phyloP scores from a whole-genome alignment of 2,329 filamentous ascomycete genomes.

The Fusarium armeniacum region DNA sequence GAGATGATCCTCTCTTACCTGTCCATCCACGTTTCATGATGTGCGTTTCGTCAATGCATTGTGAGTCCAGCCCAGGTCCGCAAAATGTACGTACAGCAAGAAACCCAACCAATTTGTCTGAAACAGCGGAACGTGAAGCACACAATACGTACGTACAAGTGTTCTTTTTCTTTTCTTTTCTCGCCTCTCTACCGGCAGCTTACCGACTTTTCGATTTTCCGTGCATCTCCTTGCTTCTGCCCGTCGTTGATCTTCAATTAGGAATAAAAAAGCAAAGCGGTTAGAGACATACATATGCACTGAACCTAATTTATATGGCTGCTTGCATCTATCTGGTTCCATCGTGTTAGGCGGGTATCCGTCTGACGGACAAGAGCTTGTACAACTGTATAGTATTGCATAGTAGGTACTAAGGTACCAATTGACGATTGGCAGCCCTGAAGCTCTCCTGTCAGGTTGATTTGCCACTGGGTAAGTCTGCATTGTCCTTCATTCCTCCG shows the following conservation, averaged over 20 bases:
- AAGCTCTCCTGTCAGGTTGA: slow-evolving; percentile 5
- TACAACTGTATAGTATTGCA: slow-evolving; percentile 7
- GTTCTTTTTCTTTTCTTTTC: background rate
- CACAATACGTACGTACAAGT: slow-evolving; percentile 9
- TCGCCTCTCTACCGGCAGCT: background rate
- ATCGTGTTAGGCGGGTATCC: slow-evolving; percentile 33
- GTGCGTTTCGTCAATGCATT: slow-evolving; percentile 47
- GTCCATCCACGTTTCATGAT: slow-evolving; percentile 42
- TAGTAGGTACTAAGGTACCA: background rate
- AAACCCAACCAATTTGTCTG: slow-evolving; percentile 42
- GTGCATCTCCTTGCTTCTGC: slow-evolving; percentile 21
- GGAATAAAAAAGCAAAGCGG: background rate
- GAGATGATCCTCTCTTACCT: slow-evolving; percentile 28
- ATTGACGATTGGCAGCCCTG: background rate
- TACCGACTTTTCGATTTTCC: slow-evolving; percentile 32
- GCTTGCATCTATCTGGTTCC: slow-evolving; percentile 32
- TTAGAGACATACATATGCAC: slow-evolving; percentile 31
- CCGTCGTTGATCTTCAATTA: slow-evolving; percentile 2
- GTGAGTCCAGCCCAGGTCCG: slow-evolving; percentile 5
- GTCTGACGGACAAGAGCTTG: slow-evolving; percentile 1
- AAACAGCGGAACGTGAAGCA: slow-evolving; percentile 46
- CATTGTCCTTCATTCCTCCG: slow-evolving; percentile 31
- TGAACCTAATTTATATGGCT: slow-evolving; percentile 36
- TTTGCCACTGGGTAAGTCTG: slow-evolving; percentile 29
- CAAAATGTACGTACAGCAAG: slow-evolving; percentile 4